Base-by-base conservation (phyloP, 192 early-diverging fungal genomes). In the Coemansia guatemalensis region DNA sequence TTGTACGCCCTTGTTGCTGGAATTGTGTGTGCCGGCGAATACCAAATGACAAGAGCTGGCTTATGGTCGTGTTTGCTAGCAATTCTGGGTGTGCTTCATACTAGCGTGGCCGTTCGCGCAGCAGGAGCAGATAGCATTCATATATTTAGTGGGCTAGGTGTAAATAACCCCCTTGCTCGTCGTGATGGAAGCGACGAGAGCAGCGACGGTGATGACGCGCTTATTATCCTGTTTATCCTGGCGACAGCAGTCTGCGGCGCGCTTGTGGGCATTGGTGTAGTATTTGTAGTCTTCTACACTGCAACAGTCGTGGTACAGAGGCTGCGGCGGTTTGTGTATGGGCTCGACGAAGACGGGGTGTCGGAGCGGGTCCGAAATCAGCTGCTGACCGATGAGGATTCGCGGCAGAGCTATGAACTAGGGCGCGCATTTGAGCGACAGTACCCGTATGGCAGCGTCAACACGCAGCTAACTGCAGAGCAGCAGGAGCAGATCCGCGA, bases 401-500 rank as follows among this genome's bases (percentile, higher is more conserved):
- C 73, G 53, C 76, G 82, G 7, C 77, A 83, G 61, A 83, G 74
- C 60, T 81, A 83, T 59, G 82, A 83, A 62, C 70, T 80, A 25
- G 77, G 63, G 14, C 68, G 73, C 55, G 91, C 85, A 24, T 92
- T 85, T 71, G 88, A 92, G 81, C 75, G 83, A 33, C 83, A 83
- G 26, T 76, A 89, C 61, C 91, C 91, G 11, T 89, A 88, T 29
- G 86, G 88, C 50, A 89, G 88, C 68, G 69, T 90, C n/a, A 72
- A 86, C 58, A 92, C 91, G 12, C 85, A 89, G 59, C 86, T 92
- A 24, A 91, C 91, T 7, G 58, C 86, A 26, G 86, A 88, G 48
- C 91, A 92, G 72, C 86, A 88, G 62, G 75, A 85, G 48, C 85
- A 85, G 27, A 90, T 92, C 61, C 87, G 89, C 61, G 91, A 92